Evolutionary conservation across 345 rosid genomes (phyloP).

Genomic region (Excoecaria cochinchinensis): DNA sequence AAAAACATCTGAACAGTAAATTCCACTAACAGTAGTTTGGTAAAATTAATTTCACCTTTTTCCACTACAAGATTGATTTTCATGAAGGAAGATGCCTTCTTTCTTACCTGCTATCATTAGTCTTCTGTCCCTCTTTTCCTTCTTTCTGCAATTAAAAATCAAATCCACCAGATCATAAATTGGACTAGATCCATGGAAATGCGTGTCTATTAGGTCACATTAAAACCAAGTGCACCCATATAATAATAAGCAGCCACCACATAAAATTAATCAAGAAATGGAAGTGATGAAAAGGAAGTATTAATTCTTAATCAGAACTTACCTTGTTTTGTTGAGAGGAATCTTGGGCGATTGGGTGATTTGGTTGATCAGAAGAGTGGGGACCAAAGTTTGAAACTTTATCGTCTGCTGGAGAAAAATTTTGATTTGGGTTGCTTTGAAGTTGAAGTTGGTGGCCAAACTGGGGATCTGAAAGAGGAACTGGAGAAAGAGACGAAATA

Average conservation of each 20-base stretch:
- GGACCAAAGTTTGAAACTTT: conserved; percentile 6
- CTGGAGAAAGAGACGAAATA: conserved; percentile 71
- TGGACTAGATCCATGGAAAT: conserved; percentile 10
- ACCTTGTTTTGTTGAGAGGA: conserved; percentile 25
- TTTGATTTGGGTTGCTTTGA: conserved; percentile 15
- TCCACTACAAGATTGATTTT: conserved; percentile 31
- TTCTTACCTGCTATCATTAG: conserved; percentile 59
- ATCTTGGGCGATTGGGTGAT: conserved; percentile 39
- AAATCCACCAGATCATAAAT: neutral
- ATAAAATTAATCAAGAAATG: conserved; percentile 3
- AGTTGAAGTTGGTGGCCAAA: conserved; percentile 48
- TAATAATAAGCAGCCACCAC: neutral
- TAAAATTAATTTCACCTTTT: conserved; percentile 36
- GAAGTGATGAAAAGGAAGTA: neutral
- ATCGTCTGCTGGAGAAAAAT: conserved; percentile 9
- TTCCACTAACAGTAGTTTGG: conserved; percentile 39
- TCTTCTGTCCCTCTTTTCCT: conserved; percentile 13
- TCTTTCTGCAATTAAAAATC: conserved; percentile 25
- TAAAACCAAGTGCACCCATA: conserved; percentile 44
- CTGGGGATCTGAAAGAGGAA: conserved; percentile 82
- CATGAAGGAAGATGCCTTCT: conserved; percentile 33
- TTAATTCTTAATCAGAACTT: conserved; percentile 12
- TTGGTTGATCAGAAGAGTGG: conserved; percentile 39
- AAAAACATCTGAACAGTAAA: conserved; percentile 47
- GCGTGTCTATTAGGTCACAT: conserved; percentile 13